Evolutionary conservation across 192 early-diverging fungal genomes (phyloP).

Genomic region (Funneliformis geosporum): DNA sequence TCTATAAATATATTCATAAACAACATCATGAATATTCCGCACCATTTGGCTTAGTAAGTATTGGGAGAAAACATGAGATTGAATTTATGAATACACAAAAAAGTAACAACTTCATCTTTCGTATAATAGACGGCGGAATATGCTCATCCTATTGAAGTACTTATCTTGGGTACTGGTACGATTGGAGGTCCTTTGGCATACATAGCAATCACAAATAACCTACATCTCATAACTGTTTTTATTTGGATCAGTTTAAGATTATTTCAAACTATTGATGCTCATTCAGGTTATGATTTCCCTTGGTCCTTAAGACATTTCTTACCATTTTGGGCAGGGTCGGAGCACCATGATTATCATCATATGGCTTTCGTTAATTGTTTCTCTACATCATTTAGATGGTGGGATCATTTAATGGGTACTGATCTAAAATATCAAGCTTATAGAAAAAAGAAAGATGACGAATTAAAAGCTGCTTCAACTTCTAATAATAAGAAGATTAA

Average conservation of each 20-base stretch:
- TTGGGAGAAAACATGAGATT: too few relatives aligned
- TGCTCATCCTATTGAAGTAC: conserved; percentile 83
- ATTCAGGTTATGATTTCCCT: conserved; percentile 93
- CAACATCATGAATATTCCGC: conserved; percentile 90
- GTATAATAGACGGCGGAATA: conserved; percentile 71
- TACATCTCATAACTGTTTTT: conserved; percentile 86
- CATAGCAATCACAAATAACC: conserved; percentile 59
- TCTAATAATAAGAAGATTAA: background rate
- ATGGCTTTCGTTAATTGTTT: conserved; percentile 78
- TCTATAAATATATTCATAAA: conserved; percentile 95
- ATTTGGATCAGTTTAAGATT: conserved; percentile 82
- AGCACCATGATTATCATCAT: conserved; percentile 96
- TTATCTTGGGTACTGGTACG: conserved; percentile 86
- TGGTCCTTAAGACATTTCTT: conserved; percentile 86
- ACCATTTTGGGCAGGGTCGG: conserved; percentile 89
- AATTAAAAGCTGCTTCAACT: conserved; percentile 23
- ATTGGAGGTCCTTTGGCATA: conserved; percentile 78
- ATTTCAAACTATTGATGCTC: conserved; percentile 84
- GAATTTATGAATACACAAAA: background rate
- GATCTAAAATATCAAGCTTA: conserved; percentile 74
- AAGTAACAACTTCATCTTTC: background rate
- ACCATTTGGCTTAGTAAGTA: conserved; percentile 72
- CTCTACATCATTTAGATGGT: conserved; percentile 84
- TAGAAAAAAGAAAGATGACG: conserved; percentile 47
- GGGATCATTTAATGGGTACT: conserved; percentile 88